Evolutionary conservation across 202 grass and related monocot genomes (phyloP).

Genomic region (Carex arenaria): DNA sequence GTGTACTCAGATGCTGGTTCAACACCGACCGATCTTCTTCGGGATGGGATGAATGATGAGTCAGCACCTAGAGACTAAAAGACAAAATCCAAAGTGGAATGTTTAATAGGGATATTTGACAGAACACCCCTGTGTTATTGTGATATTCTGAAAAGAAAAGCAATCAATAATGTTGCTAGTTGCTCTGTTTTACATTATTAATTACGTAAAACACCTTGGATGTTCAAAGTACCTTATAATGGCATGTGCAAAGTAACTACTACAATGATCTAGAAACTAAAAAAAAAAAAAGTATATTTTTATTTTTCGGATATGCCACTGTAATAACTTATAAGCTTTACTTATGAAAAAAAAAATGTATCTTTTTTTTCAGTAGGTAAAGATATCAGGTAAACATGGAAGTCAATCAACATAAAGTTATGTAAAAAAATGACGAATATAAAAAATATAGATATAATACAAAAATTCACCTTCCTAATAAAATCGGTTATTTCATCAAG

Average conservation of each 20-base stretch:
- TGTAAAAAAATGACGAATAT: background rate
- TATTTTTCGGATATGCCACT: background rate
- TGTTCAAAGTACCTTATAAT: background rate
- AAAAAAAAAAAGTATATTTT: background rate
- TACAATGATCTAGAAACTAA: conserved; percentile 20
- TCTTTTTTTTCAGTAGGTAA: background rate
- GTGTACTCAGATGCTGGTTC: conserved; percentile 58
- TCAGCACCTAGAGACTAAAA: conserved; percentile 48
- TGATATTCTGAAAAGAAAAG: background rate
- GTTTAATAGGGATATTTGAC: background rate
- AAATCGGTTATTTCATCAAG: conserved; percentile 44
- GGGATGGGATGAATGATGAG: conserved; percentile 47
- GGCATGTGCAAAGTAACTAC: background rate
- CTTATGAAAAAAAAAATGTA: background rate
- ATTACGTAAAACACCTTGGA: background rate
- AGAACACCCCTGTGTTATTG: background rate
- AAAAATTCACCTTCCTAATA: conserved; percentile 51
- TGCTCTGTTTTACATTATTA: background rate
- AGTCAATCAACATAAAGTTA: background rate
- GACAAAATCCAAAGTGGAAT: background rate
- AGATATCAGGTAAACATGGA: background rate
- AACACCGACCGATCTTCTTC: conserved; percentile 46
- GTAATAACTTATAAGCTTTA: background rate
- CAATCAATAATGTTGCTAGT: background rate
- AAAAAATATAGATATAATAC: background rate